Percentiles rank a stretch among this genome's conserved stretches.
These are phyloP conservation scores for Ascochyta viciae-villosae DNA, from an alignment of 2,329 filamentous ascomycete genomes.

Conservation along the genomic window DNA sequence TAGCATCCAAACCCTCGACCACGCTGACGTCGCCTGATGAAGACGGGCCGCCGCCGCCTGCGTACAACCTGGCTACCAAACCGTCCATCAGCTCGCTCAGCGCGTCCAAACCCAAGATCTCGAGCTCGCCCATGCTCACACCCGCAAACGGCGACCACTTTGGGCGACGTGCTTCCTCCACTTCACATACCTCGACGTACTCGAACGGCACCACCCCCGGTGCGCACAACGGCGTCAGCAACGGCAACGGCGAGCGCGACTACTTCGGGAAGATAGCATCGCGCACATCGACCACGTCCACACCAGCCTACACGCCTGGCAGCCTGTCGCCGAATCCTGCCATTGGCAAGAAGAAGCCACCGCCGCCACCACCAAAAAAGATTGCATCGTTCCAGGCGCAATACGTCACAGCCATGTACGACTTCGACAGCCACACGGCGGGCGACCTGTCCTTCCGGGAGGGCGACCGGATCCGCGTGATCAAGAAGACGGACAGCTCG, in stretches of 20 bases:
- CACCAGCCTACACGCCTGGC: slow-evolving; percentile 30
- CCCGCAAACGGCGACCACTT: slow-evolving; percentile 41
- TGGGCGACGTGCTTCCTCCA: slow-evolving; percentile 41
- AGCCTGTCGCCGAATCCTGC: slow-evolving; percentile 52
- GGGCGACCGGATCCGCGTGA: slow-evolving; percentile 77
- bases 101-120: slow-evolving; percentile 43
- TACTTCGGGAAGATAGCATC: slow-evolving; percentile 55
- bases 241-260: slow-evolving; percentile 36
- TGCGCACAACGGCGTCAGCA: background rate
- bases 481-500: slow-evolving; percentile 79
- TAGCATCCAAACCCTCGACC: slow-evolving; percentile 37
- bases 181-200: slow-evolving; percentile 41
- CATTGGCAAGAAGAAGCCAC: slow-evolving; percentile 73
- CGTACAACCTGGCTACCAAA: slow-evolving; percentile 41
- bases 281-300: slow-evolving; percentile 43
- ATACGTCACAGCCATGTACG: slow-evolving; percentile 76
- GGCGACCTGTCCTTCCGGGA: slow-evolving; percentile 78
- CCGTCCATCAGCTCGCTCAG: slow-evolving; percentile 46
- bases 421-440: slow-evolving; percentile 72
- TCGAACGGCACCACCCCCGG: slow-evolving; percentile 30
- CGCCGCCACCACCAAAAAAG: slow-evolving; percentile 74
- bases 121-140: slow-evolving; percentile 43
- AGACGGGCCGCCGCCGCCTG: slow-evolving; percentile 34
- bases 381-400: slow-evolving; percentile 58
- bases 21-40: slow-evolving; percentile 35